These are phyloP conservation scores for Cucumis melo DNA, from an alignment of 306 rosid species.

Conservation along the genomic window DNA sequence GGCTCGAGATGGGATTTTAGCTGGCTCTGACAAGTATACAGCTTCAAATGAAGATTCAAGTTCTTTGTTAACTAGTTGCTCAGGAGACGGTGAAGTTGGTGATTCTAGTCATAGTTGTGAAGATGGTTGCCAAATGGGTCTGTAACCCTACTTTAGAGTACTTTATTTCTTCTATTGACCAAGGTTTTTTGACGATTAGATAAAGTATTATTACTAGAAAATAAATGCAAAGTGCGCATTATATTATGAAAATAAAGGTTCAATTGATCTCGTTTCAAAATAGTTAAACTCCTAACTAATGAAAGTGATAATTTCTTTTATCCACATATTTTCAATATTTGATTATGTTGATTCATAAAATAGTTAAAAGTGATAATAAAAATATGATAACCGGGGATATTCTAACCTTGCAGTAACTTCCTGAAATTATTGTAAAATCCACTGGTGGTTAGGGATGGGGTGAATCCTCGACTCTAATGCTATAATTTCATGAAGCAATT, in stretches of 20 bases:
- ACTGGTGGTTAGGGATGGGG: neutral
- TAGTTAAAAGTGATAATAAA: neutral
- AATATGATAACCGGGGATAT: neutral
- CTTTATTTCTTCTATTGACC: neutral
- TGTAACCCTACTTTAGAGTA: slow-evolving; percentile 2
- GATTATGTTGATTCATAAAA: neutral
- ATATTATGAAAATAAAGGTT: neutral
- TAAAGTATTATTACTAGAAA: neutral
- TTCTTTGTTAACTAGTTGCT: slow-evolving; percentile 18
- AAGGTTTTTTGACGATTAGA: neutral
- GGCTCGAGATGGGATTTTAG: slow-evolving; percentile 28
- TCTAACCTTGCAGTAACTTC: neutral
- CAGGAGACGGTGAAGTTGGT: slow-evolving; percentile 25
- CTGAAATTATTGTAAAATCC: neutral
- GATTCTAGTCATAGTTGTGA: slow-evolving; percentile 30
- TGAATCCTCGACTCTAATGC: neutral
- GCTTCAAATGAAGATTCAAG: slow-evolving; percentile 22
- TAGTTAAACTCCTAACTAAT: neutral
- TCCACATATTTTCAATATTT: neutral
- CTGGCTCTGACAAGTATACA: slow-evolving; percentile 20
- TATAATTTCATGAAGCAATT: neutral
- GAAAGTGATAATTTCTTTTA: neutral
- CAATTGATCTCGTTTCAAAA: neutral
- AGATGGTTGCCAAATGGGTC: slow-evolving; percentile 27
- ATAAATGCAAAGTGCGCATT: neutral